Evolutionary conservation across 2,329 filamentous ascomycete species (phyloP).

Genomic region (Curvularia sp.): DNA sequence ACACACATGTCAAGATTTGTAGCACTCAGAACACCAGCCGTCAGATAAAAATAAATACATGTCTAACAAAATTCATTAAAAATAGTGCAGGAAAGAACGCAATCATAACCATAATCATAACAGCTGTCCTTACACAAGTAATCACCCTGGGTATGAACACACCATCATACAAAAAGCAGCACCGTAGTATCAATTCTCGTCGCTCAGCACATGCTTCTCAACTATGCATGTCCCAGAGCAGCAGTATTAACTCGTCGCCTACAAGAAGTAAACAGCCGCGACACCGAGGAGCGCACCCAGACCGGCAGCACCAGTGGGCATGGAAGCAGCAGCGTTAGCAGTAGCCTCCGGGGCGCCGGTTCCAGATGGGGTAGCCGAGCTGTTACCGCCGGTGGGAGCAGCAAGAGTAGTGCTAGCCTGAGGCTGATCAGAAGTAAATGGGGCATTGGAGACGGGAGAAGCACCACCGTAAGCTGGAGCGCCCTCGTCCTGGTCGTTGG

Average conservation of each 20-base stretch:
- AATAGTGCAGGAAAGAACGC: neutral
- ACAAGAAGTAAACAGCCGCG: constrained; percentile 48
- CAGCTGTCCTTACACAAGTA: neutral
- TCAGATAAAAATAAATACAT: too few relatives aligned
- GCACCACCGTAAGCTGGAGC: constrained; percentile 63
- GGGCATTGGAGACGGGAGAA: constrained; percentile 55
- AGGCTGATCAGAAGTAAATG: constrained; percentile 64
- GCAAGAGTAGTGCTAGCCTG: constrained; percentile 53
- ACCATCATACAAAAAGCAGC: neutral
- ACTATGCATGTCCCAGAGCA: neutral
- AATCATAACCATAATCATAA: neutral
- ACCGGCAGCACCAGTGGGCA: constrained; percentile 54
- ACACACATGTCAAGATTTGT: neutral
- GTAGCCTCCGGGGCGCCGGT: constrained; percentile 14
- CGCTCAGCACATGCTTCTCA: neutral
- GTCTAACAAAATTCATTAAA: neutral
- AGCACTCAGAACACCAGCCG: neutral
- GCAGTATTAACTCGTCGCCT: constrained; percentile 1
- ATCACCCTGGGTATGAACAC: neutral
- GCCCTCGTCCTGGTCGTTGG: constrained; percentile 53
- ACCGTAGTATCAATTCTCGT: neutral
- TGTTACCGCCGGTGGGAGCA: constrained; percentile 29
- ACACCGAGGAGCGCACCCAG: constrained; percentile 58
- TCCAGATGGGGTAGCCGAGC: constrained; percentile 14
- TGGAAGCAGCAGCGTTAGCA: constrained; percentile 32